Conservation (phyloP, 1,139 yeast species). For the Blastobotrys malaysiensis region DNA sequence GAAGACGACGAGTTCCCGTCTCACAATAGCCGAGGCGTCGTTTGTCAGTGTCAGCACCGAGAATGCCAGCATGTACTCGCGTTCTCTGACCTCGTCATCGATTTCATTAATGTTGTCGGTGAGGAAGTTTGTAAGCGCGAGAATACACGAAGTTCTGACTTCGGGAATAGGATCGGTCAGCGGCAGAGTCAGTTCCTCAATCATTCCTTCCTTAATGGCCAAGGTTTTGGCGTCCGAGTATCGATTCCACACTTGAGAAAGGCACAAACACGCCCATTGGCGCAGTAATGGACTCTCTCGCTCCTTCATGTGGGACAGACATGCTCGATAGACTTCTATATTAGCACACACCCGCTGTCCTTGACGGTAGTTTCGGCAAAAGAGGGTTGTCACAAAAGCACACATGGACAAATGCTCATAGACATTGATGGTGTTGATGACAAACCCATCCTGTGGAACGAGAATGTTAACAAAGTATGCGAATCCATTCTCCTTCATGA, state of each 20-base stretch:
- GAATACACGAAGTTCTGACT: conserved; percentile 78
- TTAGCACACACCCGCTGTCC: conserved; percentile 82
- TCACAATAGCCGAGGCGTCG: conserved; percentile 86
- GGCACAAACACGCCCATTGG: conserved; percentile 83
- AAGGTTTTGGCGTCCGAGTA: conserved; percentile 74
- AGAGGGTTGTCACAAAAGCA: conserved; percentile 79
- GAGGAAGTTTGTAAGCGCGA: conserved; percentile 68
- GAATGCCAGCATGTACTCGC: conserved; percentile 42
- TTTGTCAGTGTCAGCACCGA: conserved; percentile 49
- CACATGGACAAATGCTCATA: conserved; percentile 93
- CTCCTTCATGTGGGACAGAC: conserved; percentile 59
- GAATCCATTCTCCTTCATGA: conserved; percentile 86
- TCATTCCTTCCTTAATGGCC: conserved; percentile 59
- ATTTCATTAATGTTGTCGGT: conserved; percentile 34
- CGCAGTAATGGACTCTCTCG: conserved; percentile 81
- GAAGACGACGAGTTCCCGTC: conserved; percentile 78
- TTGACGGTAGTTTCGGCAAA: conserved; percentile 69
- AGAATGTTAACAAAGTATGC: conserved; percentile 80
- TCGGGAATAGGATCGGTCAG: conserved; percentile 92
- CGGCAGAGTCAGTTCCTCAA: conserved; percentile 51
- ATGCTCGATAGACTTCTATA: conserved; percentile 62
- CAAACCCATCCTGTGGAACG: conserved; percentile 41
- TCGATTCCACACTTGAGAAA: conserved; percentile 71
- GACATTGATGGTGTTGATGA: conserved; percentile 33
- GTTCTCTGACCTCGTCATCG: conserved; percentile 35